Conservation (phyloP, 345 rosid genomes). For the Heritiera littoralis region DNA sequence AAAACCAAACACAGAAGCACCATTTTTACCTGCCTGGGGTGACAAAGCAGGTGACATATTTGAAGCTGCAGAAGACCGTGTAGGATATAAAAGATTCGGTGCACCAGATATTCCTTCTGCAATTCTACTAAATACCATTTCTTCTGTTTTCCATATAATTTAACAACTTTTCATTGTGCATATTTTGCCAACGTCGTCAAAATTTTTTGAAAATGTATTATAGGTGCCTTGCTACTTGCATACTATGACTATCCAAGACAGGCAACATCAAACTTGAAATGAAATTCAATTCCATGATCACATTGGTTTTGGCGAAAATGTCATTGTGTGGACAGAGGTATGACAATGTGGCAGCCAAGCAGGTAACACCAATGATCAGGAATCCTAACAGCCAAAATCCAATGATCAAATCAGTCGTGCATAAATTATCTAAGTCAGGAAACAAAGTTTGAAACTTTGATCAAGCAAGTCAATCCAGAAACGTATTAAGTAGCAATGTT, state of each 20-base stretch:
- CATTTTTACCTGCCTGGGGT: slow-evolving; percentile 39
- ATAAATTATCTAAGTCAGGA: background rate
- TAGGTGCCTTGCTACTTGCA: background rate
- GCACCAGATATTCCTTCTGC: slow-evolving; percentile 45
- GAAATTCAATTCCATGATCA: background rate
- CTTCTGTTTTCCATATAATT: slow-evolving; percentile 17
- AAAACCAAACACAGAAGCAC: slow-evolving; percentile 37
- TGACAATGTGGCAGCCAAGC: background rate
- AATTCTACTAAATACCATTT: slow-evolving; percentile 70
- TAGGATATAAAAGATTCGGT: slow-evolving; percentile 34
- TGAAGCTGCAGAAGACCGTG: slow-evolving; percentile 46
- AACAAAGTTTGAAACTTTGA: background rate
- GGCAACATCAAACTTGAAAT: background rate
- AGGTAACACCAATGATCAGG: background rate
- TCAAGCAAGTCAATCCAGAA: background rate
- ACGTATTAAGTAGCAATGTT: background rate
- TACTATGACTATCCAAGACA: background rate
- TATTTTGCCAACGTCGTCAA: background rate
- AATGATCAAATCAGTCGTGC: background rate
- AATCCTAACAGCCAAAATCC: slow-evolving; percentile 13
- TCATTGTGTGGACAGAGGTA: background rate
- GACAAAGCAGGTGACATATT: slow-evolving; percentile 50
- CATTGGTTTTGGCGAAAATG: background rate
- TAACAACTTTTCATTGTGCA: background rate
- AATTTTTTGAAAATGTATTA: background rate